phyloP scores from a whole-genome alignment of 768 basidiomycete genomes.

The Boletellus sp. region DNA sequence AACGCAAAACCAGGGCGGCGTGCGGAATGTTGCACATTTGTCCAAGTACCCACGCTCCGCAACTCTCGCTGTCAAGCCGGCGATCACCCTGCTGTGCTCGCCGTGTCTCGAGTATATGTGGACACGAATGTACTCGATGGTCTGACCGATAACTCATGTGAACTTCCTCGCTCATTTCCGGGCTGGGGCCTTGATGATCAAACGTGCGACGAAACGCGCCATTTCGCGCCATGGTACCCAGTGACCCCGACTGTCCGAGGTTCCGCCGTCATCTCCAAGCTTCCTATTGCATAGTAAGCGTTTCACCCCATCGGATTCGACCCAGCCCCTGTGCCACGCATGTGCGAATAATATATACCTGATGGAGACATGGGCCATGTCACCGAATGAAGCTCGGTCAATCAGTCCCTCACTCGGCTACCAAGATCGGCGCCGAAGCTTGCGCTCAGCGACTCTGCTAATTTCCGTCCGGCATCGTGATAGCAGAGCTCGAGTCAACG shows the following conservation, averaged over 20 bases:
- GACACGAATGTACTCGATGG: neutral
- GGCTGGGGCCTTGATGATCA: constrained; percentile 1
- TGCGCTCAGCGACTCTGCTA: neutral
- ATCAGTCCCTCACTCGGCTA: constrained; percentile 2
- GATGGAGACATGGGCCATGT: neutral
- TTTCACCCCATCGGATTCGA: neutral
- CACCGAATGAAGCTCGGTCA: neutral
- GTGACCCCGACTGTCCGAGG: constrained; percentile 7
- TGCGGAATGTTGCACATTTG: neutral
- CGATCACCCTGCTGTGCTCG: neutral
- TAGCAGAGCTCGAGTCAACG: neutral
- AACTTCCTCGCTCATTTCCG: constrained; percentile 8
- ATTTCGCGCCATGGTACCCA: neutral
- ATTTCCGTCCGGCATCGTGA: neutral
- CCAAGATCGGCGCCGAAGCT: constrained; percentile 6
- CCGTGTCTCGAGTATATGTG: neutral
- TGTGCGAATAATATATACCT: neutral
- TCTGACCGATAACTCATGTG: neutral
- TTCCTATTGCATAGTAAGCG: neutral
- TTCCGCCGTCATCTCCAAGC: neutral
- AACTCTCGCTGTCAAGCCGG: constrained; percentile 6
- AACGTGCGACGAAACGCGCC: neutral
- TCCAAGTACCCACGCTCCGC: too few species aligned
- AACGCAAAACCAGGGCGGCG: neutral
- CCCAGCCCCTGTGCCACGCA: neutral